Evolutionary conservation across 139 green algal species (phyloP).

Genomic region (Gonium pectorale): DNA sequence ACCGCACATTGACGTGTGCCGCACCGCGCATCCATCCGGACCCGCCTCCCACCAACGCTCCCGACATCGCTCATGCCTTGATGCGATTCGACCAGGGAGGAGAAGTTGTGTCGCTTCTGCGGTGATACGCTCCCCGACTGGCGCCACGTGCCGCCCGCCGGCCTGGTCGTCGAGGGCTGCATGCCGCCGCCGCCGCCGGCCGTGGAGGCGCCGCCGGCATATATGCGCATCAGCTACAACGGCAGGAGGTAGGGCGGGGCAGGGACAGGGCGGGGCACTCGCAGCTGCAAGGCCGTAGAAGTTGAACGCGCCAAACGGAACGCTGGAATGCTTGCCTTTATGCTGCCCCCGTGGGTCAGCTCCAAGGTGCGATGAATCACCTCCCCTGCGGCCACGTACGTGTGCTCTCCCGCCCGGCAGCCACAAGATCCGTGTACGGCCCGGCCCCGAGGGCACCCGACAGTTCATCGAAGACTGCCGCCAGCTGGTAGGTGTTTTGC

Average conservation of each 20-base stretch:
- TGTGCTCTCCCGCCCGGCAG: neutral
- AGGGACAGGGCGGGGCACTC: too few species aligned
- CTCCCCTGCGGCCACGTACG: too few species aligned
- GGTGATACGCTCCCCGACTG: slow-evolving; percentile 28
- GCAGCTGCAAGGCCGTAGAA: too few species aligned
- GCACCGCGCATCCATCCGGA: too few species aligned
- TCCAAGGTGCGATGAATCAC: too few species aligned
- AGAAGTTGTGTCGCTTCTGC: slow-evolving; percentile 43
- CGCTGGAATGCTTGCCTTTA: too few species aligned
- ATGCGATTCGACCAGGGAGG: too few species aligned
- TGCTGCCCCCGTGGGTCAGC: too few species aligned
- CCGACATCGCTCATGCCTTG: too few species aligned
- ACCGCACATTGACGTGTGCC: too few species aligned
- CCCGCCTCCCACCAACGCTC: too few species aligned
- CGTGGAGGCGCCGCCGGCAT: slow-evolving; percentile 26
- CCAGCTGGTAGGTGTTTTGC: slow-evolving; percentile 21
- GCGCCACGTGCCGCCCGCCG: slow-evolving; percentile 4
- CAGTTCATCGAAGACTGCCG: slow-evolving; percentile 49
- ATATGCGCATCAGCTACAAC: slow-evolving; percentile 46
- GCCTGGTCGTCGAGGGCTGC: neutral
- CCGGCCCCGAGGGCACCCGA: slow-evolving; percentile 11
- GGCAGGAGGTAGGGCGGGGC: slow-evolving; percentile 22
- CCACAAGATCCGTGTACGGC: slow-evolving; percentile 44
- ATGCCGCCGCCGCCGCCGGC: neutral
- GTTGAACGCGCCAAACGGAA: too few species aligned